Evolutionary conservation across 768 basidiomycete genomes (phyloP), one percentile per base, ranked within the genome.

Genomic region (Paxillus ammoniavirescens): DNA sequence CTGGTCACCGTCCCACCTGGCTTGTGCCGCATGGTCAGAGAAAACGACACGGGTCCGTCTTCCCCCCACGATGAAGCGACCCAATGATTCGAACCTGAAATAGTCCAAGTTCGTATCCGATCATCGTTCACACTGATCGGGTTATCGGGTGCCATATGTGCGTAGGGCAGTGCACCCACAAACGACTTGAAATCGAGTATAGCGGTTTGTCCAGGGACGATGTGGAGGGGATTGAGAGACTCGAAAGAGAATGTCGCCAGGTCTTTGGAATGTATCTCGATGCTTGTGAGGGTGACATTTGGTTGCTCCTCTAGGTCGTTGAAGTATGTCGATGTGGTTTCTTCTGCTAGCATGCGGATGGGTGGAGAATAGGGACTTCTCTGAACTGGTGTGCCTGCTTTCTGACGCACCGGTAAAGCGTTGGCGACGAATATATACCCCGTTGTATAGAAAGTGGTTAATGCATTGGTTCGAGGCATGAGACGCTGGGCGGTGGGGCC

Each of bases 61-160:
- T 37, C n/a, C 4, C 28, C 42, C 15, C 43, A 14, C 10, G 49
- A 47, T 2, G 15, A 38, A 8, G 40, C 42, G 46, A 35, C 15
- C 65, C 65, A 69, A 4, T 17, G 36, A 51, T 49, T 69, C 36
- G 60, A 60, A 9, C 57, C 33, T 1, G 84, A 84, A 17, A 86
- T 71, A 0, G 83, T 85, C 83, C 84, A 87, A 1, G 83, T 86
- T 21, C 84, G 79, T 41, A 86, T 75, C 42, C 82, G 76, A 60
- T 86, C 83, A 61, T 86, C 84, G 61, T 85, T 85, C 35, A 84
- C 71, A n/a, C 72, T 70, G 14, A 66, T 73, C 0, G 82, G 82
- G 30, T 76, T 72, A n/a, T 58, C 47, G 6, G 74, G 70, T 1
- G 79, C 74, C 81, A 84, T 83, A 60, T 85, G 84, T 38, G 72